Evolutionary conservation across 164 flowering plant genomes (phyloP).

Genomic region (Vitis amurensis): DNA sequence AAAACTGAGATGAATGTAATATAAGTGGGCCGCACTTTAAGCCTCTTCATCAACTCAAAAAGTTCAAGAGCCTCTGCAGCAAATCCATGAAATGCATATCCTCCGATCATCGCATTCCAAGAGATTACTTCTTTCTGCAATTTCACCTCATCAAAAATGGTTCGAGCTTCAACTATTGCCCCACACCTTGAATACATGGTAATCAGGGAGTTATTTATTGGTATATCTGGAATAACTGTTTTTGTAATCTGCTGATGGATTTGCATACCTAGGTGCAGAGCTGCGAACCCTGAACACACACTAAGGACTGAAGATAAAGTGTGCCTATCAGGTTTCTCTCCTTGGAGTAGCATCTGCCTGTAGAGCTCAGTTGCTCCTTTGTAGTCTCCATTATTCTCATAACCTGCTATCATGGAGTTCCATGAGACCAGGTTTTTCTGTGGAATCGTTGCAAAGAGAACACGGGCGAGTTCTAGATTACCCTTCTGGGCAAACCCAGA

Average conservation of each 20-base stretch:
- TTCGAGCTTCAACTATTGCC: conserved; percentile 33
- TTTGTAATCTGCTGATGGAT: conserved; percentile 45
- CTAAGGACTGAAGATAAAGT: conserved; percentile 53
- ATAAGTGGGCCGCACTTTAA: conserved; percentile 31
- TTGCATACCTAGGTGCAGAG: conserved; percentile 39
- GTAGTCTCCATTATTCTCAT: conserved; percentile 37
- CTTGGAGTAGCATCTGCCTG: conserved; percentile 33
- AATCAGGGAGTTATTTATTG: conserved; percentile 45
- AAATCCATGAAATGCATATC: conserved; percentile 55
- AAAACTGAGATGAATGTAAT: conserved; percentile 44
- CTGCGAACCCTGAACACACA: conserved; percentile 36
- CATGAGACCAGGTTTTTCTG: conserved; percentile 37
- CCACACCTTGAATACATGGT: conserved; percentile 60
- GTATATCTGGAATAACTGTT: conserved; percentile 28
- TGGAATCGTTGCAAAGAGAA: conserved; percentile 30
- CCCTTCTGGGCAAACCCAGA: conserved; percentile 37
- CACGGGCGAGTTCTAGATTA: conserved; percentile 28
- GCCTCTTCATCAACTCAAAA: conserved; percentile 36
- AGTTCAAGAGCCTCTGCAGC: conserved; percentile 45
- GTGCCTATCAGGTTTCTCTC: conserved; percentile 44
- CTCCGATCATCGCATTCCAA: conserved; percentile 64
- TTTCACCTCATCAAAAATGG: conserved; percentile 39
- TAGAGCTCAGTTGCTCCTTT: conserved; percentile 33
- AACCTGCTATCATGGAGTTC: conserved; percentile 46
- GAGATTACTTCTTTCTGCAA: conserved; percentile 39